Evolutionary conservation across 495 filamentous ascomycete genomes (phyloP), one percentile per base, ranked within the genome.

Genomic region (Elasticomyces elasticus): DNA sequence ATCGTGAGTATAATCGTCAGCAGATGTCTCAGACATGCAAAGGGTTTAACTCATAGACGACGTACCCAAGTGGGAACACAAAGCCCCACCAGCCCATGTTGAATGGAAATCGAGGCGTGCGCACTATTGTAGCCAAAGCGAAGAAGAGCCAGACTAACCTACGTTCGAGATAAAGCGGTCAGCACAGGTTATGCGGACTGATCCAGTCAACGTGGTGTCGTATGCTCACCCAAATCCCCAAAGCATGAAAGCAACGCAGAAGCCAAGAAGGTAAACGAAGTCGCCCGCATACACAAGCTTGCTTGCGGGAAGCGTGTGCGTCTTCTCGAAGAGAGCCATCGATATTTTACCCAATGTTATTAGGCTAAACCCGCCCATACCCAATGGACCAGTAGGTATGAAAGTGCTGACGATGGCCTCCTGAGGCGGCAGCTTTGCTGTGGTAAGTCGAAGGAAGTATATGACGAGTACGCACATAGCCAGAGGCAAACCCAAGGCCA

Each of bases 81-180:
- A 84, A 83, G 3, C 74, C 76, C 81, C 81, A 85, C 80, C 80
- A 84, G 0, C 80, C 81, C 60, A 83, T 77, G 50, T 83, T 83
- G 63, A 84, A 84, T 0, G 81, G 79, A 45, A 84, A 82, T 11
- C 45, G 4, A 7, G 57, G 71, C 46, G 61, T 69, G 10, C 66
- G 61, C 6, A 64, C 53, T 33, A 76, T 69, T 0, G 60, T 72
- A 5, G 68, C 63, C 33, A 73, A 51, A 9, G 80, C 82, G 48
- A 84, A 77, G 59, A 79, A 75, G 0, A 84, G 66, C 81, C 82
- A 85, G 0, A 82, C 73, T 1, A 84, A 62, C n/a, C n/a, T n/a
- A n/a, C n/a, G n/a, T n/a, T n/a, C n/a, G n/a, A n/a, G n/a, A n/a
- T n/a, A n/a, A n/a, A n/a, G n/a, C n/a, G n/a, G n/a, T n/a, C n/a